Base-by-base conservation (phyloP, 2,329 filamentous ascomycete genomes). In the Curvularia verruculosa region DNA sequence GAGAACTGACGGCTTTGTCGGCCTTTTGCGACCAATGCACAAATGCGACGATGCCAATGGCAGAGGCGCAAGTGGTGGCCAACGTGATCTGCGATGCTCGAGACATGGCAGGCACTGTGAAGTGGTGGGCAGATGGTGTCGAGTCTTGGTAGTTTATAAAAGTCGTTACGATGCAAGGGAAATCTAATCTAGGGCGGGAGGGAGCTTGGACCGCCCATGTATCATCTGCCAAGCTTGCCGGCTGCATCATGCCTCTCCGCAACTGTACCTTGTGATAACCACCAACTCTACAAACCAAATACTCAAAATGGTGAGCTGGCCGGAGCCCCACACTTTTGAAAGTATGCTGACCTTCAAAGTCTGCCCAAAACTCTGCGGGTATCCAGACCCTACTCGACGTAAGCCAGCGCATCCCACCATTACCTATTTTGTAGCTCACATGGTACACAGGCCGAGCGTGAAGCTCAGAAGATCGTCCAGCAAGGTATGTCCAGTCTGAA, bases 361-460 rank as follows among this genome's bases (percentile, higher is more conserved):
- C 95, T 78, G 95, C 94, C 76, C 95, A 98, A 83, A 98, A 98
- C 84, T 98, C 95, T 67, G 89, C 91, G 74, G 95, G 95, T 80
- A 99, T 99, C 78, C 94, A 98, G 82, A 98, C 94, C 76, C 88
- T 99, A 75, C 92, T 99, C 81, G 95, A 98, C 82, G 95, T 99
- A 89, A 73, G 89, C 76, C 59, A 41, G 39, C 58, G 59, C 69
- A 69, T 59, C 67, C 70, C 69, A 68, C 67, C 53, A 49, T 52
- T 23, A 59, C 48, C 54, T 48, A 50, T 53, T 54, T 44, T 10
- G 41, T 60, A 72, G 75, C 78, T 82, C 66, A 83, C 73, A 61
- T 54, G 62, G 39, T 52, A 64, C 53, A 67, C 68, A 98, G 94
- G 93, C 95, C 71, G 95, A 99, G 86, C 90, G 92, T 80, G 94